Evolutionary conservation across 164 flowering plant species (phyloP).

Genomic region (Aristolochia contorta): DNA sequence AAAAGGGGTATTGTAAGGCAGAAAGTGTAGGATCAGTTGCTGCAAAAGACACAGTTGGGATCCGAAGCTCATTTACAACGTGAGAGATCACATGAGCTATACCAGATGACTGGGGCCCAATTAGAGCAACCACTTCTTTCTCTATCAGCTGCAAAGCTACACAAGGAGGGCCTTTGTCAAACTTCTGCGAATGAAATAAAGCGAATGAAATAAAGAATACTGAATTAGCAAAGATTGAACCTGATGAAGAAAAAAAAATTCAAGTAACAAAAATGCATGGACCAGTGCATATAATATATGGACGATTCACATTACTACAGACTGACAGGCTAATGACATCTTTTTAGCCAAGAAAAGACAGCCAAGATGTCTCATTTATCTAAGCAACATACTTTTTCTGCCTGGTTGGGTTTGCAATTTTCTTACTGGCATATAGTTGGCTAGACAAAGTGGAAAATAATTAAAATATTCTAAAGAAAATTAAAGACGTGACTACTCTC

Average conservation of each 20-base stretch:
- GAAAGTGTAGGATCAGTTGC: conserved; percentile 89
- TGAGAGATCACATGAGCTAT: conserved; percentile 77
- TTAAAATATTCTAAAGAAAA: neutral
- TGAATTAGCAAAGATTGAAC: too few species aligned
- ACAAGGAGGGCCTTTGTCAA: conserved; percentile 3
- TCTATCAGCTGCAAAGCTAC: conserved; percentile 74
- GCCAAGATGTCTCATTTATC: too few species aligned
- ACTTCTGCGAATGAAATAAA: too few species aligned
- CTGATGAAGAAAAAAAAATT: too few species aligned
- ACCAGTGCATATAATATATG: neutral
- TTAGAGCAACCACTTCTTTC: conserved; percentile 58
- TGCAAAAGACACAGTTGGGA: conserved; percentile 73
- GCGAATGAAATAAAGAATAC: too few species aligned
- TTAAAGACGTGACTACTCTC: neutral
- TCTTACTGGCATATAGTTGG: neutral
- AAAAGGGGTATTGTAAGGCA: conserved; percentile 64
- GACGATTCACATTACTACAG: neutral
- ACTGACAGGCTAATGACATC: too few species aligned
- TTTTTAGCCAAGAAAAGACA: too few species aligned
- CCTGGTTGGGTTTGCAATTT: neutral
- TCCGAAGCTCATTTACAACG: conserved; percentile 60
- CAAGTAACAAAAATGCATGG: too few species aligned
- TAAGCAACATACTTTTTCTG: too few species aligned
- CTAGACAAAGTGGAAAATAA: neutral
- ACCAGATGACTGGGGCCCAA: conserved; percentile 91